phyloP scores from a whole-genome alignment of 106 monocot species.

The Dendrobium huoshanense region DNA sequence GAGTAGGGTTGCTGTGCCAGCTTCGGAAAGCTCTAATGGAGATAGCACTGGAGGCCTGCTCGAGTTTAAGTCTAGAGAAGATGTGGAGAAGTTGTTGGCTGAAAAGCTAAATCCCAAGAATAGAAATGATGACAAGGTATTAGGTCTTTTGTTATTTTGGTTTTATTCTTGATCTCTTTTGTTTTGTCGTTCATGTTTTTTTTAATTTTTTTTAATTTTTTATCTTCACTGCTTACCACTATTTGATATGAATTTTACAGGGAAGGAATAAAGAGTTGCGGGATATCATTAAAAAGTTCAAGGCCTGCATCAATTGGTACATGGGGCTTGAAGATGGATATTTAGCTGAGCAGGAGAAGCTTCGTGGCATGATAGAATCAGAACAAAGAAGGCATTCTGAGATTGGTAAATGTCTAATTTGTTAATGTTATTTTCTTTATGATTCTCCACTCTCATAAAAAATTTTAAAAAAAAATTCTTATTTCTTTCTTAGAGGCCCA shows the following conservation, averaged over 20 bases:
- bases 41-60: conserved; percentile 15
- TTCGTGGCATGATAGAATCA: conserved; percentile 21
- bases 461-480: neutral
- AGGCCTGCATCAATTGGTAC: conserved; percentile 63
- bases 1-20: neutral
- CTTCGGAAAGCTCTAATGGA: conserved; percentile 12
- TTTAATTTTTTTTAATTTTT: neutral
- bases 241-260: conserved; percentile 20
- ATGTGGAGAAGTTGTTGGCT: conserved; percentile 52
- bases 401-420: conserved; percentile 24
- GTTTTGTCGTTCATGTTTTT: neutral
- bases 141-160: neutral
- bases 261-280: conserved; percentile 62
- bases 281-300: conserved; percentile 79
- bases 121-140: conserved; percentile 54
- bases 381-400: conserved; percentile 43
- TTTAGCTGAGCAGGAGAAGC: conserved; percentile 38
- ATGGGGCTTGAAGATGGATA: conserved; percentile 56
- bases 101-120: conserved; percentile 65
- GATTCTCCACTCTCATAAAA: neutral
- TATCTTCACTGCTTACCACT: neutral
- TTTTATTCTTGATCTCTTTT: neutral
- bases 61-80: conserved; percentile 58
- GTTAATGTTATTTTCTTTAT: neutral
- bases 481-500: conserved; percentile 6